Evolutionary conservation across 176 grass and related monocot genomes (phyloP).

Genomic region (Oryza coarctata): DNA sequence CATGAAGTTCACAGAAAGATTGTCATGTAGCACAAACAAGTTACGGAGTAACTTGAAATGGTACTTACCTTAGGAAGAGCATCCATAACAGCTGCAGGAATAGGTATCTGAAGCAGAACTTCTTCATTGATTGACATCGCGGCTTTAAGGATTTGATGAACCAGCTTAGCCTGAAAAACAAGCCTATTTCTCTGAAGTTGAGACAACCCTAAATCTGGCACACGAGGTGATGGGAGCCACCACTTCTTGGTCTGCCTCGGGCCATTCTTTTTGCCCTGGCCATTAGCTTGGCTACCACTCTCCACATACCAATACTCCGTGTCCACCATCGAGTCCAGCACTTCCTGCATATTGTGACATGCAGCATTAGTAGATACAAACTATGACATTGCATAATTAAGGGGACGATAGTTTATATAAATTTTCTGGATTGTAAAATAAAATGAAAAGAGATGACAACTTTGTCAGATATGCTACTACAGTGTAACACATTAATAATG

Average conservation of each 20-base stretch:
- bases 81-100: slow-evolving; percentile 65
- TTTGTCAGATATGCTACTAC: background rate
- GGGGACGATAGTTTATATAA: background rate
- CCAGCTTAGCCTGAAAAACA: slow-evolving; percentile 85
- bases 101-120: slow-evolving; percentile 73
- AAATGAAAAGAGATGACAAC: background rate
- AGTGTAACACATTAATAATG: background rate
- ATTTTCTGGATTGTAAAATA: background rate
- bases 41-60: background rate
- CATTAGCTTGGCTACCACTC: slow-evolving; percentile 58
- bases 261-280: slow-evolving; percentile 35
- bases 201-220: slow-evolving; percentile 72
- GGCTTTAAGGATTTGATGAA: slow-evolving; percentile 93
- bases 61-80: slow-evolving; percentile 90
- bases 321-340: slow-evolving; percentile 83
- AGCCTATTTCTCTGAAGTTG: slow-evolving; percentile 65
- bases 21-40: background rate
- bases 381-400: background rate
- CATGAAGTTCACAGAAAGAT: background rate
- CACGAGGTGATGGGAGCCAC: slow-evolving; percentile 88
- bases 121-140: slow-evolving; percentile 92
- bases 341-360: slow-evolving; percentile 61
- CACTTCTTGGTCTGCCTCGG: slow-evolving; percentile 75
- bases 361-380: slow-evolving; percentile 20
- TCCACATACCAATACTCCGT: slow-evolving; percentile 91